phyloP scores from a whole-genome alignment of 2,329 filamentous ascomycete genomes.

The Curvularia lunata region DNA sequence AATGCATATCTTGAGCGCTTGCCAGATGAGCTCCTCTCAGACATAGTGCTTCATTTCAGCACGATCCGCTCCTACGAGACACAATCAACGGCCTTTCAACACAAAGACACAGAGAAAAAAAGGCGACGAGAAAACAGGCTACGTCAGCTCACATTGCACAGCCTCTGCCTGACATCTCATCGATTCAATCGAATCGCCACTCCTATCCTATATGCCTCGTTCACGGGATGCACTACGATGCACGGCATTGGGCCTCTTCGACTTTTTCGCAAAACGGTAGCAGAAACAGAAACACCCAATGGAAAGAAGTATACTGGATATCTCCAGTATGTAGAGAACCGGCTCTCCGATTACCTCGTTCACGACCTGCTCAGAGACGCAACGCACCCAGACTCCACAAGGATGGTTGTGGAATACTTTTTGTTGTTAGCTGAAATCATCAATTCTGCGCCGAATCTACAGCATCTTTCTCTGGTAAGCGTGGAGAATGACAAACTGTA shows the following conservation, averaged over 20 bases:
- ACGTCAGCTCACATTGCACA: slow-evolving; percentile 24
- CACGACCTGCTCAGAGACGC: slow-evolving; percentile 25
- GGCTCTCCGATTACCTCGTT: slow-evolving; percentile 30
- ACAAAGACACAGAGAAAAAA: slow-evolving; percentile 21
- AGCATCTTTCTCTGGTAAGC: slow-evolving; percentile 31
- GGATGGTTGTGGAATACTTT: slow-evolving; percentile 26
- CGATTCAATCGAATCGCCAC: slow-evolving; percentile 26
- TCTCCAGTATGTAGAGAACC: slow-evolving; percentile 37
- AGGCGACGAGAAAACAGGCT: slow-evolving; percentile 35
- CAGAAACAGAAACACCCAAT: neutral
- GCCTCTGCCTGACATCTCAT: slow-evolving; percentile 28
- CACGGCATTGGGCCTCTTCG: slow-evolving; percentile 21
- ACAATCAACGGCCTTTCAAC: slow-evolving; percentile 28
- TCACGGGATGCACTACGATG: slow-evolving; percentile 24
- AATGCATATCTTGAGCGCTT: slow-evolving; percentile 14
- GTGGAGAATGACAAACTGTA: slow-evolving; percentile 27
- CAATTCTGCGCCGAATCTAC: slow-evolving; percentile 24
- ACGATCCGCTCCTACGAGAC: slow-evolving; percentile 30
- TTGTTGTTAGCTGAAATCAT: slow-evolving; percentile 28
- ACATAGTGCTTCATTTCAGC: slow-evolving; percentile 22
- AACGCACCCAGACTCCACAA: neutral
- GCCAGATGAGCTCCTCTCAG: slow-evolving; percentile 35
- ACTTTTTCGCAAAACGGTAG: slow-evolving; percentile 28
- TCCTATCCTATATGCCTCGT: slow-evolving; percentile 35
- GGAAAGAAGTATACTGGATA: neutral